These are phyloP conservation scores for Crinitomyces ghanaensis DNA, from an alignment of 805 yeast genomes.

Conservation along the genomic window DNA sequence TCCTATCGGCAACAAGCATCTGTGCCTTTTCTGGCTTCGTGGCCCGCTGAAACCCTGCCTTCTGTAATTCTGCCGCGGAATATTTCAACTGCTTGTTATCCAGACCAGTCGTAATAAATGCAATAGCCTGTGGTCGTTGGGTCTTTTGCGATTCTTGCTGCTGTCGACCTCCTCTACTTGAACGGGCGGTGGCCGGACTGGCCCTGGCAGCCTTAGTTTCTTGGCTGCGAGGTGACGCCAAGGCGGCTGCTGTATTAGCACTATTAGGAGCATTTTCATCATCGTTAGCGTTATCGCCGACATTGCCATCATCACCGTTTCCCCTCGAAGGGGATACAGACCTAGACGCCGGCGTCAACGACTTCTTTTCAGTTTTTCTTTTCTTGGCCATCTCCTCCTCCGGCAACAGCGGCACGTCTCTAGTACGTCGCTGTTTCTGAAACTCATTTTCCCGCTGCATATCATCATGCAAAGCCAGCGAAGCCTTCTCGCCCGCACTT, in stretches of 20 bases:
- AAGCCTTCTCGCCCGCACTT: slow-evolving; percentile 56
- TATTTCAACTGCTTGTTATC: slow-evolving; percentile 15
- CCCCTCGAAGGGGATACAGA: slow-evolving; percentile 1
- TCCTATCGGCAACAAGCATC: slow-evolving; percentile 58
- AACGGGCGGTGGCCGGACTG: slow-evolving; percentile 1
- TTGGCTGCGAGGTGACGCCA: too few species aligned
- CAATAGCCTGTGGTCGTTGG: slow-evolving; percentile 7
- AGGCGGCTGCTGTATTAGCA: slow-evolving; percentile 1
- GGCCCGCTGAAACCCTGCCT: slow-evolving; percentile 47
- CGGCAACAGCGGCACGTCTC: slow-evolving; percentile 30
- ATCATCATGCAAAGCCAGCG: slow-evolving; percentile 50
- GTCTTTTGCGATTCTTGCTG: slow-evolving; percentile 2
- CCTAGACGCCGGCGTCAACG: background rate
- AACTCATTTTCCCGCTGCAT: slow-evolving; percentile 58
- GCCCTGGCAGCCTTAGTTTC: slow-evolving; percentile 2
- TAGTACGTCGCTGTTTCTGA: slow-evolving; percentile 38
- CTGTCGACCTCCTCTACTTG: background rate
- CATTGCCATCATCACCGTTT: background rate
- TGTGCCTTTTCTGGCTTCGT: slow-evolving; percentile 31
- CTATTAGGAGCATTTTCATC: slow-evolving; percentile 3
- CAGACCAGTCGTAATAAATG: slow-evolving; percentile 20
- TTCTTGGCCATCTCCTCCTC: slow-evolving; percentile 29
- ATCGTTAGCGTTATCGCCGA: background rate
- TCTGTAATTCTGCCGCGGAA: slow-evolving; percentile 17
- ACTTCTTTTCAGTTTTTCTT: slow-evolving; percentile 5